phyloP scores from a whole-genome alignment of 768 basidiomycete genomes.

The Rhodotorula paludigena region DNA sequence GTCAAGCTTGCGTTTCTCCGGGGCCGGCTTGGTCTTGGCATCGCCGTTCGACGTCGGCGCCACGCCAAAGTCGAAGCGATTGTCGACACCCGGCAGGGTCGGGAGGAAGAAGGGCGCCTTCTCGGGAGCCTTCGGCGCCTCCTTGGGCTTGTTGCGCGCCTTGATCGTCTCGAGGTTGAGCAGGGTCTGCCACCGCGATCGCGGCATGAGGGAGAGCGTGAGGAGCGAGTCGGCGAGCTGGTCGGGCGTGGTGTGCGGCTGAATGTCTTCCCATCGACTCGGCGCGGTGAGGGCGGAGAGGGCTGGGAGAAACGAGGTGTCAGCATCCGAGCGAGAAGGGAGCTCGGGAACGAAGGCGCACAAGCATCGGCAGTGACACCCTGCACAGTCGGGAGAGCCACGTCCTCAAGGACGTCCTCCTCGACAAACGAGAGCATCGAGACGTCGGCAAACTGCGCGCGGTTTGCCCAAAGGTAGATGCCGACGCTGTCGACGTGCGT shows the following conservation, averaged over 20 bases:
- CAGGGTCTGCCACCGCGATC: constrained; percentile 93
- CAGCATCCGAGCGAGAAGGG: neutral
- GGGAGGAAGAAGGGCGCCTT: constrained; percentile 96
- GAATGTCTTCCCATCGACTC: constrained; percentile 43
- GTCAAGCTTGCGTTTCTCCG: constrained; percentile 54
- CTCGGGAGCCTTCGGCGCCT: constrained; percentile 89
- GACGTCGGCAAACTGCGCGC: constrained; percentile 85
- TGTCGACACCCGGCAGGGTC: constrained; percentile 78
- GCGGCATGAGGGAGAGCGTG: constrained; percentile 83
- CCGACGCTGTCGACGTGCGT: constrained; percentile 91
- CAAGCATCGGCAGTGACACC: constrained; percentile 75
- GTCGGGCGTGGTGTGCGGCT: constrained; percentile 59
- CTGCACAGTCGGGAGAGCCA: constrained; percentile 75
- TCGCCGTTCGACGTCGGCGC: constrained; percentile 39
- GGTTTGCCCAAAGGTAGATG: constrained; percentile 95
- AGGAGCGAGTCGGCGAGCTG: constrained; percentile 86
- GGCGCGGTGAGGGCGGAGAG: constrained; percentile 67
- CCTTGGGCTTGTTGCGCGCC: constrained; percentile 93
- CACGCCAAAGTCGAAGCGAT: constrained; percentile 63
- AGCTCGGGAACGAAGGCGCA: constrained; percentile 43
- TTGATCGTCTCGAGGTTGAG: constrained; percentile 91
- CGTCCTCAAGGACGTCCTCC: constrained; percentile 61
- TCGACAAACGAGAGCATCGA: constrained; percentile 74
- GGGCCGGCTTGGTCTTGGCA: constrained; percentile 49
- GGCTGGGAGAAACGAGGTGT: constrained; percentile 50